Base-by-base conservation (phyloP, 73 alveolate species). In the Chromera velia region DNA sequence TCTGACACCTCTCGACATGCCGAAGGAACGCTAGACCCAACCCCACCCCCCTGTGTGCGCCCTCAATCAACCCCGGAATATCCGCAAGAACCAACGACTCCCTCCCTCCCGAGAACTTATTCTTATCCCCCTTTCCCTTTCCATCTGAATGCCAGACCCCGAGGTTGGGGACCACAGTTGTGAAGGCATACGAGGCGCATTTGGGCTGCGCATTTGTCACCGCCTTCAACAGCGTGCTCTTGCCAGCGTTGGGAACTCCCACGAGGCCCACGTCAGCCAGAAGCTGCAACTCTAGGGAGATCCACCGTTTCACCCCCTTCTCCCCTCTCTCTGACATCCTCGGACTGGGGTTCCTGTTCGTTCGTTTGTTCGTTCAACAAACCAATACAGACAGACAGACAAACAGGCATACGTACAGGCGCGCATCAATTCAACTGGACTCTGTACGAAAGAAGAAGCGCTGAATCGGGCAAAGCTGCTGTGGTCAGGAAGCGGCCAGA, bases 211-310 rank as follows among this genome's bases (percentile, higher is more conserved):
- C 94, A 13, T n/a, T 28, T 28, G 80, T 82, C 27, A 89, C 91
- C 28, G 92, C 83, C 6, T 94, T 89, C 29, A 93, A 85, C 17
- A 93, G 83, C 9, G 96, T 87, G 24, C 93, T 77, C 80, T 93
- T 93, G 64, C 98, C 98, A 33, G 98, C 96, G 82, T 93, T 93
- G 0, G 98, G 98, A 81, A 82, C 89, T 29, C 98, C 97, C 10
- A 89, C 94, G 33, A 94, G 86, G 24, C 98, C 99, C 26, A 93
- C 91, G 78, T 95, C 98, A 34, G 99, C 98, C 48, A 93, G 84
- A 49, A 85, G 81, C 81, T 92, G 93, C 48, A 95, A 84, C 63
- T 87, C 95, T 72, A 95, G 84, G 70, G 90, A 73, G 80, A 79
- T 64, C 33, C 77, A 65, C 30, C 80, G 79, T 0, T 45, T 65